Evolutionary conservation across 306 rosid genomes (phyloP).

Genomic region (Rosa chinensis): DNA sequence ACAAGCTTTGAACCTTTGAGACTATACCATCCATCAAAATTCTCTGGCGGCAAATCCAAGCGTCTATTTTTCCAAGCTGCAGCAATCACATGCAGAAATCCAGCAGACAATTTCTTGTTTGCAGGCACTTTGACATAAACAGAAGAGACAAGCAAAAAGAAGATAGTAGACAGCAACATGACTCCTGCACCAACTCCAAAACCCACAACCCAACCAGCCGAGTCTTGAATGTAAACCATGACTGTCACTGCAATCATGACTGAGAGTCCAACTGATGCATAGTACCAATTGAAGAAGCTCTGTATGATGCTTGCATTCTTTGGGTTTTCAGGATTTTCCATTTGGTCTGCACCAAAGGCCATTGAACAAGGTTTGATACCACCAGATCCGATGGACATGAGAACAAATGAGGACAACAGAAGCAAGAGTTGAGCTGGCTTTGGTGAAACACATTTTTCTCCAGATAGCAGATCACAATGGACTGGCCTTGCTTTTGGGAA

Average conservation of each 20-base stretch:
- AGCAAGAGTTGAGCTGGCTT: constrained; percentile 44
- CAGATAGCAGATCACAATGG: constrained; percentile 28
- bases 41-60: constrained; percentile 32
- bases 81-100: constrained; percentile 45
- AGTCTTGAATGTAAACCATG: constrained; percentile 57
- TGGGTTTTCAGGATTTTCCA: constrained; percentile 35
- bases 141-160: constrained; percentile 49
- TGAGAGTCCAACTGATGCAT: constrained; percentile 50
- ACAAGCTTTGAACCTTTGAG: constrained; percentile 44
- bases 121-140: constrained; percentile 47
- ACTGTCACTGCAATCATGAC: constrained; percentile 49
- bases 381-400: constrained; percentile 61
- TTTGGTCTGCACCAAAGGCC: constrained; percentile 72
- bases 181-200: constrained; percentile 64
- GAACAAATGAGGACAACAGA: constrained; percentile 31
- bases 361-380: constrained; percentile 56
- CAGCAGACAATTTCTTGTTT: constrained; percentile 47
- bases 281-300: constrained; percentile 59
- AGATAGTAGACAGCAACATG: constrained; percentile 45
- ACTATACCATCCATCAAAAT: constrained; percentile 32
- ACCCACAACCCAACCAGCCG: constrained; percentile 64
- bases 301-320: constrained; percentile 48
- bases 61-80: constrained; percentile 53
- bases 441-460: constrained; percentile 41
- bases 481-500: constrained; percentile 51